phyloP scores from a whole-genome alignment of 352 stramenopile genomes.

The Phytophthora crassamura region DNA sequence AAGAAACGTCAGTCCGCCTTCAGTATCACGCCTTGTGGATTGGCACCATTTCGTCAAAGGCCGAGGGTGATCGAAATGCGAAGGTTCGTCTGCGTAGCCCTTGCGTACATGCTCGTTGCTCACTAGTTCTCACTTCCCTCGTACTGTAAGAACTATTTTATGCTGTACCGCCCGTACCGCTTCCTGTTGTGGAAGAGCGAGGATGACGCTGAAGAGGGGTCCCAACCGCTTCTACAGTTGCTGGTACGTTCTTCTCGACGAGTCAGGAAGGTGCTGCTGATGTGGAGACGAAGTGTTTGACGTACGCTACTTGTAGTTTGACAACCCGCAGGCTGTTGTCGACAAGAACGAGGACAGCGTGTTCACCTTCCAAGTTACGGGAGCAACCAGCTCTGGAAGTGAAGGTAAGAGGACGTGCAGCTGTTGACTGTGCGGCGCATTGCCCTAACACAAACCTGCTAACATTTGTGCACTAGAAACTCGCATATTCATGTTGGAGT shows the following conservation, averaged over 20 bases:
- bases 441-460: neutral
- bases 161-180: constrained; percentile 72
- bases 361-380: constrained; percentile 70
- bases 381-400: constrained; percentile 48
- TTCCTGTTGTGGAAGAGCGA: constrained; percentile 85
- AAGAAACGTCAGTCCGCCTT: constrained; percentile 51
- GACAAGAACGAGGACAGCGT: constrained; percentile 70
- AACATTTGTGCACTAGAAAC: constrained; percentile 49
- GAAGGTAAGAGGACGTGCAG: constrained; percentile 51
- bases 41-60: constrained; percentile 64
- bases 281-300: neutral
- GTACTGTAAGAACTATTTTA: constrained; percentile 52
- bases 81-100: constrained; percentile 51
- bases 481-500: constrained; percentile 70
- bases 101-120: neutral
- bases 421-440: neutral
- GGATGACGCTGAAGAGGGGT: constrained; percentile 73
- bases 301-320: constrained; percentile 51
- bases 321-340: constrained; percentile 60
- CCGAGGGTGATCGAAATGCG: constrained; percentile 63
- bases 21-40: constrained; percentile 79
- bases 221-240: constrained; percentile 59
- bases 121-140: neutral
- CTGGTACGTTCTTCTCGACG: constrained; percentile 48
- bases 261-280: constrained; percentile 3